These are phyloP conservation scores for Ceratorhiza oryzae-sativae DNA, from an alignment of 1,284 basidiomycete species.

Conservation along the genomic window DNA sequence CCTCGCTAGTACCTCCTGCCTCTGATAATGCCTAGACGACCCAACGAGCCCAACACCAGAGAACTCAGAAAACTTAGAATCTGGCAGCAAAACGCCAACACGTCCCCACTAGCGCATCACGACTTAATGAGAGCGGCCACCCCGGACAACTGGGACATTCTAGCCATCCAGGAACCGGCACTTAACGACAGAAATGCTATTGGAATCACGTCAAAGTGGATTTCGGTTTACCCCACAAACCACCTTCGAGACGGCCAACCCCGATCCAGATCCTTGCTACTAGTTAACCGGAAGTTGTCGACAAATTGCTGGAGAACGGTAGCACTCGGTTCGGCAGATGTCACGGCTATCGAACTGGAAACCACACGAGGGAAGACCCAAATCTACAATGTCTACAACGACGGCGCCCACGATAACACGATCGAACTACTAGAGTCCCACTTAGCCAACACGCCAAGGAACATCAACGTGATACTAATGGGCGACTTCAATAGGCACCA, in stretches of 20 bases:
- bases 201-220: neutral
- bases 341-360: neutral
- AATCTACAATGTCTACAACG: conserved; percentile 17
- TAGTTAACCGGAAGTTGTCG: conserved; percentile 3
- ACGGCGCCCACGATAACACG: neutral
- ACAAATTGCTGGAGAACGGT: conserved; percentile 9
- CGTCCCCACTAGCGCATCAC: neutral
- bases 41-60: neutral
- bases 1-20: neutral
- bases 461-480: neutral
- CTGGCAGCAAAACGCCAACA: conserved; percentile 19
- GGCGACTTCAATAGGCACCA: conserved; percentile 26
- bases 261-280: neutral
- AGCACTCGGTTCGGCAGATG: neutral
- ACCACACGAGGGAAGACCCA: neutral
- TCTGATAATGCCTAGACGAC: neutral
- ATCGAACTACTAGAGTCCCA: neutral
- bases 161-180: conserved; percentile 12
- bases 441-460: neutral
- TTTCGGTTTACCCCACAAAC: conserved; percentile 1
- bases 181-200: neutral
- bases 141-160: conserved; percentile 12
- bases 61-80: neutral
- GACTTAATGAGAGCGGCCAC: neutral
- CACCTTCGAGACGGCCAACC: neutral